Evolutionary conservation across 805 yeast genomes (phyloP).

Genomic region (Monosporozyma servazzii): DNA sequence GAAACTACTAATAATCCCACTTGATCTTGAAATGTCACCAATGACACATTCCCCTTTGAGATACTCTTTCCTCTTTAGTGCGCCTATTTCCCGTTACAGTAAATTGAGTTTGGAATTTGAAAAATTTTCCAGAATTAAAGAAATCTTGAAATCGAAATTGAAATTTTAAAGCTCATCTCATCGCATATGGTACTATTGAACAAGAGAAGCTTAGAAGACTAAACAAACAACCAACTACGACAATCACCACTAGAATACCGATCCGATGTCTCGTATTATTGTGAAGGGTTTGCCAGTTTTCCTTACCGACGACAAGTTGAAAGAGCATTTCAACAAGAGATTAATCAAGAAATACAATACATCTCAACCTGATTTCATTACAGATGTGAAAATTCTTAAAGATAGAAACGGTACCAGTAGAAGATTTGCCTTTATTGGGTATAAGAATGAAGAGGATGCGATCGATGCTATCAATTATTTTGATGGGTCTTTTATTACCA

Average conservation of each 20-base stretch:
- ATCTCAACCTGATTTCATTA: slow-evolving; percentile 46
- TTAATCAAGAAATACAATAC: slow-evolving; percentile 17
- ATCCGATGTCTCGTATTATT: slow-evolving; percentile 70
- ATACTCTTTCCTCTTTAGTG: neutral
- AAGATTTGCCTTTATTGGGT: slow-evolving; percentile 90
- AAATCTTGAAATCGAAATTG: slow-evolving; percentile 3
- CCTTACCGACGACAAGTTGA: slow-evolving; percentile 62
- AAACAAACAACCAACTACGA: neutral
- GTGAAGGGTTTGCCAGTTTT: slow-evolving; percentile 83
- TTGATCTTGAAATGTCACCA: neutral
- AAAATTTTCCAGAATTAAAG: neutral
- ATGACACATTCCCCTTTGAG: neutral
- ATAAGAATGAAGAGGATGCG: slow-evolving; percentile 64
- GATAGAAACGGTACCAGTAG: slow-evolving; percentile 80
- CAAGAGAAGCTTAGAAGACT: neutral
- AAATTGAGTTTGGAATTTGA: neutral
- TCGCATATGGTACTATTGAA: slow-evolving; percentile 8
- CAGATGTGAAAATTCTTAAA: slow-evolving; percentile 81
- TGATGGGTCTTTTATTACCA: slow-evolving; percentile 71
- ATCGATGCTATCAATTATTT: slow-evolving; percentile 66
- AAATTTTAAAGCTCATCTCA: slow-evolving; percentile 22
- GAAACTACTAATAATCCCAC: neutral
- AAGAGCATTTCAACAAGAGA: slow-evolving; percentile 48
- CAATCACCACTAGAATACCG: neutral
- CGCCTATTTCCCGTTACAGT: neutral